Conservation (phyloP, 2,329 filamentous ascomycete species). For the Pyrenochaeta sp. region DNA sequence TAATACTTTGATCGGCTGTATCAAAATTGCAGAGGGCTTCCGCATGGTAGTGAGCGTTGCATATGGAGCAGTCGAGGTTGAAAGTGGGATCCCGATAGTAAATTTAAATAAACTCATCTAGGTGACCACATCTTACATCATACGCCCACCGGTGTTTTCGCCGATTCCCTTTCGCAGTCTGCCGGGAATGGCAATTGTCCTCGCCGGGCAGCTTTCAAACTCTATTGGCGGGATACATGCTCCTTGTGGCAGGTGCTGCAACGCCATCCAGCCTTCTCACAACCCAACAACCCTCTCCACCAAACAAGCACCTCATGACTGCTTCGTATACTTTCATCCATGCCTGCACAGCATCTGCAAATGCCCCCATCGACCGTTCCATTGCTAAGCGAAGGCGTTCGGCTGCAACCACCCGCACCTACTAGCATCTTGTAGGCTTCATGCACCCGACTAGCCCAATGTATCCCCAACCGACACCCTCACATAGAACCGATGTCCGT, state of each 20-base stretch:
- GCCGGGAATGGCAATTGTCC: too few species aligned
- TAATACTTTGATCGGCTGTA: too few species aligned
- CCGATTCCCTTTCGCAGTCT: too few species aligned
- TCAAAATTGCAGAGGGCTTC: too few species aligned
- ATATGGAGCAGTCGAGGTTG: background rate
- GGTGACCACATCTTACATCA: too few species aligned
- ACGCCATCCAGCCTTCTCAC: too few species aligned
- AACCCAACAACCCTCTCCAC: background rate
- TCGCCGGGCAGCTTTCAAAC: too few species aligned
- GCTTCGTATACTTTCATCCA: background rate
- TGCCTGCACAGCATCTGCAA: background rate
- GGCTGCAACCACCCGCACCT: background rate
- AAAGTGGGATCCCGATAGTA: too few species aligned
- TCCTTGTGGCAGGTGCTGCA: too few species aligned
- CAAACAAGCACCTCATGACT: background rate
- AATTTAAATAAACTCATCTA: too few species aligned
- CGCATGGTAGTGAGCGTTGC: too few species aligned
- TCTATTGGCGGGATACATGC: background rate
- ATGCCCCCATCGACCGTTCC: background rate
- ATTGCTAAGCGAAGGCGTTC: background rate
- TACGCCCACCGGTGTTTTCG: too few species aligned
- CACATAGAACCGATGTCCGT: background rate
- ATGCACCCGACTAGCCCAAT: background rate
- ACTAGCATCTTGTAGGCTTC: background rate
- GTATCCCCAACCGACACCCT: background rate